Percentiles rank a stretch among this genome's conserved stretches.
phyloP scores from a whole-genome alignment of 108 stramenopile species.

The Pseudonitzschia multistriata region DNA sequence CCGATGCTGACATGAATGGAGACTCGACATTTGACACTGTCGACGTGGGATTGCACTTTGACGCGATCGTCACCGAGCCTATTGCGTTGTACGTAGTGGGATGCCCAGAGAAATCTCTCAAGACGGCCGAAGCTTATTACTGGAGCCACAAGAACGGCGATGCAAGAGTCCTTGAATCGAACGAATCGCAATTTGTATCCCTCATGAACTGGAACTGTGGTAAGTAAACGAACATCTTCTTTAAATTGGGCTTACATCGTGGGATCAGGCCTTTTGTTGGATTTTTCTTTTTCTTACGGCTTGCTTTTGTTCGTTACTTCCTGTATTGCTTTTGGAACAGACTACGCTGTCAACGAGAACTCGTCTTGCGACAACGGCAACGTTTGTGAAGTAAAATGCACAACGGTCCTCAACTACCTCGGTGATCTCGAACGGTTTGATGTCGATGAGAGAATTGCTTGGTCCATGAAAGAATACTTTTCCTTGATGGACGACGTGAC shows the following conservation, averaged over 20 bases:
- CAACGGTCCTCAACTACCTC: neutral
- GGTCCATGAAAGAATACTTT: conserved; percentile 3
- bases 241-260: neutral
- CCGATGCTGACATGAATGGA: neutral
- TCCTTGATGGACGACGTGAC: conserved; percentile 11
- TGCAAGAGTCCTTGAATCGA: neutral
- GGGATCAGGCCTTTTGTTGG: neutral
- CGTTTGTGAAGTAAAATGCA: neutral
- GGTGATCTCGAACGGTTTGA: neutral
- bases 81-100: conserved; percentile 17
- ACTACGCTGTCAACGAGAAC: neutral
- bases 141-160: neutral
- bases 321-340: too few relatives aligned
- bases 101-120: conserved; percentile 4
- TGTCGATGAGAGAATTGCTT: neutral
- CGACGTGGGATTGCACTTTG: conserved; percentile 5
- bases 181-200: neutral
- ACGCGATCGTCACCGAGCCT: neutral
- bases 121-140: neutral
- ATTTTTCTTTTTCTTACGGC: too few relatives aligned
- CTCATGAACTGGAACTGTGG: conserved; percentile 2
- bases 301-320: too few relatives aligned
- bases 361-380: neutral
- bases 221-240: neutral
- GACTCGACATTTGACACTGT: neutral